A percentile compares a stretch with the other conserved stretches of the same genome.
Evolutionary conservation across 768 basidiomycete species (phyloP).

Genomic region (Calocybe indica): DNA sequence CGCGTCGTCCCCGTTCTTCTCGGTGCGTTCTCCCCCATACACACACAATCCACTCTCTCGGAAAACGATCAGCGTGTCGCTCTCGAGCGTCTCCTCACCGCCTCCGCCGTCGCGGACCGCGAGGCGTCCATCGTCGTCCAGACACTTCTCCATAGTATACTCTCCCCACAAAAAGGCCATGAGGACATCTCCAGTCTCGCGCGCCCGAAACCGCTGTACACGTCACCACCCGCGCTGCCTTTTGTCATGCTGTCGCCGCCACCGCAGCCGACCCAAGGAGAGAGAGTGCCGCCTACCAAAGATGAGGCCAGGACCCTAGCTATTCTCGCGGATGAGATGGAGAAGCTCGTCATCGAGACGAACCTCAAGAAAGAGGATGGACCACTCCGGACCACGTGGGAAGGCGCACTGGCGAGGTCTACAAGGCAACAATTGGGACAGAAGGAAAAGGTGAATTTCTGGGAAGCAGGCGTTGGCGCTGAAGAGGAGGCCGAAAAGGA

Average conservation of each 20-base stretch:
- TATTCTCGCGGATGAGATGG: slow-evolving; percentile 49
- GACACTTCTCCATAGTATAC: slow-evolving; percentile 47
- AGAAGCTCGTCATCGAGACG: slow-evolving; percentile 58
- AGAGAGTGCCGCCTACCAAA: neutral
- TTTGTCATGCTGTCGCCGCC: slow-evolving; percentile 6
- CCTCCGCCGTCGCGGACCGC: slow-evolving; percentile 38
- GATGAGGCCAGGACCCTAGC: neutral
- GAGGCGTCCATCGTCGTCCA: slow-evolving; percentile 58
- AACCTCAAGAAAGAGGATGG: slow-evolving; percentile 55
- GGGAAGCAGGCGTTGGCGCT: slow-evolving; percentile 5
- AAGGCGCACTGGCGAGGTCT: slow-evolving; percentile 29
- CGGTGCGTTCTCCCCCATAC: slow-evolving; percentile 49
- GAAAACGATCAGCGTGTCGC: slow-evolving; percentile 27
- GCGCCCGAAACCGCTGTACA: slow-evolving; percentile 27
- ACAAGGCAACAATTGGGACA: neutral
- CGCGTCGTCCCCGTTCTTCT: slow-evolving; percentile 66
- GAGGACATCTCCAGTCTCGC: slow-evolving; percentile 30
- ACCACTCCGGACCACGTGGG: slow-evolving; percentile 52
- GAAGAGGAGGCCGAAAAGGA: neutral
- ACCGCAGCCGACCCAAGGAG: neutral
- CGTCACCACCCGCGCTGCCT: slow-evolving; percentile 6
- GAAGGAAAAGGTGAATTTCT: slow-evolving; percentile 9
- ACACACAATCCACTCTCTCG: slow-evolving; percentile 15
- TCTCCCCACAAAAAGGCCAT: slow-evolving; percentile 24
- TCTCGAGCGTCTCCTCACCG: slow-evolving; percentile 35